Evolutionary conservation across 805 yeast species (phyloP), one percentile per base, ranked within the genome.

Genomic region (Metschnikowia peoriensis): DNA sequence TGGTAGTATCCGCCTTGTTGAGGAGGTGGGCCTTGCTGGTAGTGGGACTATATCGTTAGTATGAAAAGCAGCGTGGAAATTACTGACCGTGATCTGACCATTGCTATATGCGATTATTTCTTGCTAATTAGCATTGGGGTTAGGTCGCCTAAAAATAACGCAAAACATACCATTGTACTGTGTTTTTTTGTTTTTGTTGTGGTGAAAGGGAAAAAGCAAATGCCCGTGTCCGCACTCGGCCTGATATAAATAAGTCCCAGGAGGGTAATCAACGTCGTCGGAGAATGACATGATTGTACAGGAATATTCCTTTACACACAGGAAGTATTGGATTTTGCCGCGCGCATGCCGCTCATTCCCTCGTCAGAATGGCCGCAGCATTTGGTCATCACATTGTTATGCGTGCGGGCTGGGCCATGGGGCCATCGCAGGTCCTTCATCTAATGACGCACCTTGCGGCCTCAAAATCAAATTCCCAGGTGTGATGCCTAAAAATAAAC

Each of bases 1-100:
- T 55, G 54, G 56, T 54, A 54, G 15, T 53, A 46, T 22, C 54
- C 54, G n/a, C 54, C 54, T 44, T 47, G 54, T 28, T 38, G 54
- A 2, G 54, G 54, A 28, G 52, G 52, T 16, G 54, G 54, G 42
- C 54, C 54, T 51, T 51, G 57, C 28, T 53, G 57, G 22, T 54
- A 54, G 50, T 51, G 43, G 12, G 57, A 41, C 57, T 50, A 16
- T 16, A 22, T 15, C 5, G 48, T 54, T 54, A 54, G 57, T 54
- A 54, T 32, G 3, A 12, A 12, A 32, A 2, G 14, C 12, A 4
- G 35, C 2, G 35, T 2, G 35, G 6, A 12, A 32, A 6, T 9
- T 2, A 32, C 3, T 4, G 35, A 32, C 12, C 6, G 14, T 9
- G 35, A 4, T 4, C 22, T 22, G 22, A 4, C 22, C 22, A 22